phyloP scores from a whole-genome alignment of 2,329 filamentous ascomycete genomes.

The Fusarium udum region DNA sequence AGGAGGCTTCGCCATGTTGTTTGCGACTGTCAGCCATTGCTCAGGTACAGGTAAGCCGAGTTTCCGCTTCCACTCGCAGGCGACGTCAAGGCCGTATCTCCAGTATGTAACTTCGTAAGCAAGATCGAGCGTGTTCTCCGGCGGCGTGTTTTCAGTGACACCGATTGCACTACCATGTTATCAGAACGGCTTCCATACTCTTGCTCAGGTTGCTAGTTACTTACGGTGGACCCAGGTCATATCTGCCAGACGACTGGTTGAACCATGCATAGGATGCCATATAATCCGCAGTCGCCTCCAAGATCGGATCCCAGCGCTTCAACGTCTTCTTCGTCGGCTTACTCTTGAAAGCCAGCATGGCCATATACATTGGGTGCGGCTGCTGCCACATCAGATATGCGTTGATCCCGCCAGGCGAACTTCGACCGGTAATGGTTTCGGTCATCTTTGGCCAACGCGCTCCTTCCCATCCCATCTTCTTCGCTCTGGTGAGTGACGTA shows the following conservation, averaged over 20 bases:
- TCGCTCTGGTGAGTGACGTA: conserved; percentile 50
- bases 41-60: conserved; percentile 54
- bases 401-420: conserved; percentile 65
- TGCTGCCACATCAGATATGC: conserved; percentile 69
- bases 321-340: conserved; percentile 51
- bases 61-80: conserved; percentile 61
- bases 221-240: conserved; percentile 58
- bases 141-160: conserved; percentile 65
- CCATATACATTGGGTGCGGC: conserved; percentile 68
- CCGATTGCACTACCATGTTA: conserved; percentile 48
- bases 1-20: conserved; percentile 64
- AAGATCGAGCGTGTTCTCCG: conserved; percentile 65
- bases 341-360: conserved; percentile 55
- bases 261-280: conserved; percentile 67
- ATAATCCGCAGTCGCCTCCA: conserved; percentile 64
- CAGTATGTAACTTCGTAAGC: conserved; percentile 70
- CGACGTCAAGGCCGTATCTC: conserved; percentile 67
- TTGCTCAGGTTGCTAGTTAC: background rate
- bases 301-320: conserved; percentile 61
- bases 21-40: conserved; percentile 58
- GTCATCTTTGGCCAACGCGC: conserved; percentile 55
- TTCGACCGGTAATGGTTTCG: conserved; percentile 37
- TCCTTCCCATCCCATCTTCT: conserved; percentile 54
- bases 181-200: background rate
- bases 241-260: conserved; percentile 60